These are phyloP conservation scores for Dipodascus albidus DNA, from an alignment of 805 yeast genomes.

Conservation along the genomic window DNA sequence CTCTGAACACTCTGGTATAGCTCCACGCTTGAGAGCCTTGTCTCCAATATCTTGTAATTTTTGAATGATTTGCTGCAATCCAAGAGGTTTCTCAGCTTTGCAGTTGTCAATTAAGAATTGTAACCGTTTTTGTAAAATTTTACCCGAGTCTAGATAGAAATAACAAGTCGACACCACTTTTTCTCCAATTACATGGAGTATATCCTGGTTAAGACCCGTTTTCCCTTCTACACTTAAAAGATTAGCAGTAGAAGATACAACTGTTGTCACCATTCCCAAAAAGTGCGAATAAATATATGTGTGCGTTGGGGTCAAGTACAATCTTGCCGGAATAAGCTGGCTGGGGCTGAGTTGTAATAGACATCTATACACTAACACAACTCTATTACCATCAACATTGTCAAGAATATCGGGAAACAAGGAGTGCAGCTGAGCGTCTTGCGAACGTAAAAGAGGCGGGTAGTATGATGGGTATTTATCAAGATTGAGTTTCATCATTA, in stretches of 20 bases:
- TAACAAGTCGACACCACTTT: constrained; percentile 34
- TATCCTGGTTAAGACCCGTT: constrained; percentile 40
- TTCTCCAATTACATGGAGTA: constrained; percentile 28
- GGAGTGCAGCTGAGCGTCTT: constrained; percentile 71
- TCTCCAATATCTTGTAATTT: constrained; percentile 25
- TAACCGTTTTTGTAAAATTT: constrained; percentile 44
- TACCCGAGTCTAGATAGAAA: constrained; percentile 52
- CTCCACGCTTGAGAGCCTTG: constrained; percentile 5
- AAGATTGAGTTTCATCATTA: background rate
- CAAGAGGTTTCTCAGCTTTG: constrained; percentile 33
- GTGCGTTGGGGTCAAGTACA: constrained; percentile 52
- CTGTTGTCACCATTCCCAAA: constrained; percentile 62
- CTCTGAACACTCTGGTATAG: constrained; percentile 4
- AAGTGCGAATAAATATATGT: constrained; percentile 58
- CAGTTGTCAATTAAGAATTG: constrained; percentile 44
- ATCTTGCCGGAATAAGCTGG: constrained; percentile 65
- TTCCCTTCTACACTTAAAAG: constrained; percentile 47
- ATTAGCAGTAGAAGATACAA: constrained; percentile 35
- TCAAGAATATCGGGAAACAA: constrained; percentile 48
- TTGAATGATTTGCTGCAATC: constrained; percentile 28
- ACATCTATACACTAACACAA: constrained; percentile 52
- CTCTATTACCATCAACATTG: constrained; percentile 44
- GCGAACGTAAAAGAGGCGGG: constrained; percentile 45
- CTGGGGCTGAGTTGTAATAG: constrained; percentile 57
- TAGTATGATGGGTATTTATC: constrained; percentile 48